Percentiles rank a stretch among this genome's conserved stretches.
phyloP scores from a whole-genome alignment of 305 asterid genomes.

The Salvia sclarea region DNA sequence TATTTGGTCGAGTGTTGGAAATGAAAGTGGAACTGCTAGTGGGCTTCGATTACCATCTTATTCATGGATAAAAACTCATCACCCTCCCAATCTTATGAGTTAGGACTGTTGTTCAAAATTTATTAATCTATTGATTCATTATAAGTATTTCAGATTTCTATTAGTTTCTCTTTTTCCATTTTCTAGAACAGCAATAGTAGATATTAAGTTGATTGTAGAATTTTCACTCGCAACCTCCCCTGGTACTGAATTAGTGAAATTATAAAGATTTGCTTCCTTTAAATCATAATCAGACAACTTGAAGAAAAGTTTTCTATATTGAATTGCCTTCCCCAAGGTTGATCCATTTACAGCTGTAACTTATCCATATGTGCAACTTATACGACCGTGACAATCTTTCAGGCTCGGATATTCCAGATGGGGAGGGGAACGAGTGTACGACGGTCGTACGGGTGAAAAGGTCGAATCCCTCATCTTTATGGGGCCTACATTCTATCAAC shows the following conservation, averaged over 20 bases:
- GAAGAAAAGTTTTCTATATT: neutral
- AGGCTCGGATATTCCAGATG: slow-evolving; percentile 83
- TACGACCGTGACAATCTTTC: slow-evolving; percentile 21
- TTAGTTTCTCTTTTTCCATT: neutral
- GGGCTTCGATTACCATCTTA: neutral
- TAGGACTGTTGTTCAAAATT: neutral
- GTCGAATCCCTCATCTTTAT: slow-evolving; percentile 65
- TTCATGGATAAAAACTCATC: neutral
- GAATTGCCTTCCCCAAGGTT: neutral
- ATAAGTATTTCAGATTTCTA: neutral
- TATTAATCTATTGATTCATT: neutral
- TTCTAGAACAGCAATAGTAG: neutral
- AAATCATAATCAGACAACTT: neutral
- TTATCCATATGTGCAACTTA: neutral
- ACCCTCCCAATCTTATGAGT: neutral
- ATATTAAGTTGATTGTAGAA: neutral
- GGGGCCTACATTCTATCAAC: slow-evolving; percentile 94
- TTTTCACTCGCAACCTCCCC: neutral
- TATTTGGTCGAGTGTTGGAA: neutral
- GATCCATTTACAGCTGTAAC: neutral
- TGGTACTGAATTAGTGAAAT: neutral
- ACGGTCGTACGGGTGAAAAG: slow-evolving; percentile 79
- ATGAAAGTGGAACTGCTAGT: slow-evolving; percentile 10
- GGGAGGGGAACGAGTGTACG: slow-evolving; percentile 83
- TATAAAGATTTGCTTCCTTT: neutral